These are phyloP conservation scores for Schwanniomyces etchellsii DNA, from an alignment of 1,139 yeast species.

Conservation along the genomic window DNA sequence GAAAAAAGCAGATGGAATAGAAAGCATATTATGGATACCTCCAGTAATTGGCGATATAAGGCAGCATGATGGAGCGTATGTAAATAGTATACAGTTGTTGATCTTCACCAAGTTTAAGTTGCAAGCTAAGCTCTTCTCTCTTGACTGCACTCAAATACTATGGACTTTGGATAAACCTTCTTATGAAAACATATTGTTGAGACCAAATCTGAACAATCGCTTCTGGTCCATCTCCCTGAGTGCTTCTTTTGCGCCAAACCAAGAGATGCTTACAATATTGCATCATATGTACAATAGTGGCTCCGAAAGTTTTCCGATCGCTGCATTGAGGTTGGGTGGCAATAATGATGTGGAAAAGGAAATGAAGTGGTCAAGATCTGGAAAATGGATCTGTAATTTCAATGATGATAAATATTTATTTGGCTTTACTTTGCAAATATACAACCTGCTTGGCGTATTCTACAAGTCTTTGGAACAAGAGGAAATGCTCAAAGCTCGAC, in stretches of 20 bases:
- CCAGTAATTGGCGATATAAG: conserved; percentile 11
- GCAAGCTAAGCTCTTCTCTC: conserved; percentile 29
- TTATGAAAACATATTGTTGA: conserved; percentile 9
- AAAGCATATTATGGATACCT: conserved; percentile 30
- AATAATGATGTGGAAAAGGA: conserved; percentile 9
- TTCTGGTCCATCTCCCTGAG: conserved; percentile 29
- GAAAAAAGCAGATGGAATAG: conserved; percentile 24
- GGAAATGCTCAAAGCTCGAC: conserved; percentile 11
- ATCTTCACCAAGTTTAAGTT: conserved; percentile 24
- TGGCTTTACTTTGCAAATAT: conserved; percentile 27
- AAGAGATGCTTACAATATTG: conserved; percentile 16
- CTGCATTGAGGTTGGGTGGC: conserved; percentile 29
- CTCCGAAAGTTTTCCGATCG: conserved; percentile 22
- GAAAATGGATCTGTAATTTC: conserved; percentile 31
- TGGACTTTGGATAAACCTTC: conserved; percentile 29
- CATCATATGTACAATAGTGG: conserved; percentile 35
- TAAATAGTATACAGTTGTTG: conserved; percentile 28
- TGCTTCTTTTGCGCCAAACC: conserved; percentile 1
- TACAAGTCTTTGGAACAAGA: conserved; percentile 8
- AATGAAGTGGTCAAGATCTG: conserved; percentile 26
- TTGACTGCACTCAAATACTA: conserved; percentile 31
- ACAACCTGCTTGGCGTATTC: conserved; percentile 19
- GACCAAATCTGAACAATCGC: conserved; percentile 12
- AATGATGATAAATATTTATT: conserved; percentile 17
- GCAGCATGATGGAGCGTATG: conserved; percentile 21